Percentiles rank a stretch among this genome's conserved stretches.
These are phyloP conservation scores for Colletotrichum shisoi DNA, from an alignment of 2,329 filamentous ascomycete species.

Conservation along the genomic window DNA sequence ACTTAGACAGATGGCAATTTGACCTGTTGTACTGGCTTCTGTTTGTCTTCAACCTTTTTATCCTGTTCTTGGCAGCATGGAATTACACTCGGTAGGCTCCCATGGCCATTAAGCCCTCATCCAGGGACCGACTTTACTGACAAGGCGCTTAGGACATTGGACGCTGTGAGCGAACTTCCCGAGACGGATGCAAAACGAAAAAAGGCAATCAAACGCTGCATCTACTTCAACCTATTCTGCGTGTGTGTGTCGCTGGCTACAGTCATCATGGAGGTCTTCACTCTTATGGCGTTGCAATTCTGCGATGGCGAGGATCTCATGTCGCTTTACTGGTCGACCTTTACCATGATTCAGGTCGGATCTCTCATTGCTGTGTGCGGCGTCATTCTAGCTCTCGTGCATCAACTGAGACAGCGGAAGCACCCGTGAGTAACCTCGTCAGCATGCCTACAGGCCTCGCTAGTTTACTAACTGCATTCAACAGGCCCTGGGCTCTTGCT, in stretches of 20 bases:
- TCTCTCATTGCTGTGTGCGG: constrained; percentile 66
- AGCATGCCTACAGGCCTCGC: not conserved
- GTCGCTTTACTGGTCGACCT: constrained; percentile 67
- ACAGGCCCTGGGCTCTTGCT: constrained; percentile 64
- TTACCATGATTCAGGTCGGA: constrained; percentile 67
- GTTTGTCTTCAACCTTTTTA: constrained; percentile 54
- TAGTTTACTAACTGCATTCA: constrained; percentile 25
- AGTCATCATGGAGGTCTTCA: constrained; percentile 64
- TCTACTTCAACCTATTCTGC: constrained; percentile 55
- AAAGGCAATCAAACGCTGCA: constrained; percentile 50
- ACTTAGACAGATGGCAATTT: constrained; percentile 54
- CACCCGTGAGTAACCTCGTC: constrained; percentile 56
- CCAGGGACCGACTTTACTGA: constrained; percentile 8
- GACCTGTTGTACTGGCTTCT: constrained; percentile 58
- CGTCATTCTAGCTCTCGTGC: constrained; percentile 62
- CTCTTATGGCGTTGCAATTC: constrained; percentile 63
- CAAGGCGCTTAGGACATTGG: constrained; percentile 46
- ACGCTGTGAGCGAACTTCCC: constrained; percentile 48
- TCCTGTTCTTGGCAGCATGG: constrained; percentile 57
- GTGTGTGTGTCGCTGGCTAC: constrained; percentile 55
- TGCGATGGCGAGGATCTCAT: constrained; percentile 69
- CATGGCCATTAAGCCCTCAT: not conserved
- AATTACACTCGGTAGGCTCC: constrained; percentile 51
- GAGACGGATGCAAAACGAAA: constrained; percentile 49
- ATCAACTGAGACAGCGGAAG: constrained; percentile 58